phyloP scores from a whole-genome alignment of 208 protist species.

The Leptomonas pyrrhocoris region DNA sequence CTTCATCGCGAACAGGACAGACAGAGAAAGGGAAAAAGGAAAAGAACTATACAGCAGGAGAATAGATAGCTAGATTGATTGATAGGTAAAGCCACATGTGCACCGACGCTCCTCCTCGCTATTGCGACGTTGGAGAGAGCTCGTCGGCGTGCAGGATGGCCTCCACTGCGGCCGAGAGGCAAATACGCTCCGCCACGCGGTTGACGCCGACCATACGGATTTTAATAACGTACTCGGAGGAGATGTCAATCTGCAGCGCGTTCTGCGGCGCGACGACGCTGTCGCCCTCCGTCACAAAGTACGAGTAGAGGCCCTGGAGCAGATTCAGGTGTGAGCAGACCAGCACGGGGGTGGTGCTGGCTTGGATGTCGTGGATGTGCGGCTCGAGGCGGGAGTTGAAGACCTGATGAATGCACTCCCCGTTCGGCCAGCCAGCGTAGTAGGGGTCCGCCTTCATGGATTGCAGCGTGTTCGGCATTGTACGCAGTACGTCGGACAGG shows the following conservation, averaged over 20 bases:
- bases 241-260: slow-evolving; percentile 80
- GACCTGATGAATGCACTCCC: slow-evolving; percentile 89
- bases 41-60: background rate
- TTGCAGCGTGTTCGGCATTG: slow-evolving; percentile 81
- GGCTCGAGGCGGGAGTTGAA: slow-evolving; percentile 88
- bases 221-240: slow-evolving; percentile 76
- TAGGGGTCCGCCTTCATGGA: slow-evolving; percentile 85
- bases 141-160: slow-evolving; percentile 32
- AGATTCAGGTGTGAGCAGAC: slow-evolving; percentile 83
- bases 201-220: slow-evolving; percentile 71
- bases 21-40: no score
- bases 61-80: background rate
- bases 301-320: slow-evolving; percentile 86
- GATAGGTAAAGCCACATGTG: no score
- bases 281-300: slow-evolving; percentile 83
- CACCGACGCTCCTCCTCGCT: no score
- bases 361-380: slow-evolving; percentile 92
- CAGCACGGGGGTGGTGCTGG: slow-evolving; percentile 72
- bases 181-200: slow-evolving; percentile 72
- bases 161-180: slow-evolving; percentile 62
- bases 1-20: no score
- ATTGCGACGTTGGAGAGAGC: no score
- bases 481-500: slow-evolving; percentile 66
- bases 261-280: slow-evolving; percentile 74
- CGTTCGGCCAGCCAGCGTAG: slow-evolving; percentile 88